phyloP scores from a whole-genome alignment of 345 rosid species.

The Alliaria petiolata region DNA sequence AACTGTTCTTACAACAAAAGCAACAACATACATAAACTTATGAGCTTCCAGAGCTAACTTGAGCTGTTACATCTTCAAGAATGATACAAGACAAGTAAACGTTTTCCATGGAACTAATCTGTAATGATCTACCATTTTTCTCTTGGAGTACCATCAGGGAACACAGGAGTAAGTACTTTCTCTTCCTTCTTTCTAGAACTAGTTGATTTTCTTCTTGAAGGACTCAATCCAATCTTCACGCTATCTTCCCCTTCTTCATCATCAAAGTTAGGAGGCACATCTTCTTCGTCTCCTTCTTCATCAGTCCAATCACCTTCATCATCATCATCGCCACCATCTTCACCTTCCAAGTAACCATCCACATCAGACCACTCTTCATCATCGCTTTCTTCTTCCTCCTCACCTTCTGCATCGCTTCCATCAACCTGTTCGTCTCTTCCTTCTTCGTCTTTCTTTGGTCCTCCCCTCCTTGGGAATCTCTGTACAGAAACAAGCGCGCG shows the following conservation, averaged over 20 bases:
- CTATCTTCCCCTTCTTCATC: slow-evolving; percentile 33
- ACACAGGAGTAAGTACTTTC: slow-evolving; percentile 42
- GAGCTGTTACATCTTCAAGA: slow-evolving; percentile 18
- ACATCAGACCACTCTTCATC: slow-evolving; percentile 75
- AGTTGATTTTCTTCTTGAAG: slow-evolving; percentile 32
- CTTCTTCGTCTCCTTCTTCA: slow-evolving; percentile 63
- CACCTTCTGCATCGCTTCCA: slow-evolving; percentile 39
- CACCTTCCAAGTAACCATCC: slow-evolving; percentile 39
- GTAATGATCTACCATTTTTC: slow-evolving; percentile 61
- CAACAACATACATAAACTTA: slow-evolving; percentile 13
- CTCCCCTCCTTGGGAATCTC: slow-evolving; percentile 56
- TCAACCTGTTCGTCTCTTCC: slow-evolving; percentile 42
- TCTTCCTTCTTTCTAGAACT: slow-evolving; percentile 38
- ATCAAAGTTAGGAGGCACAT: slow-evolving; percentile 66
- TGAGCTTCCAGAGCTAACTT: neutral
- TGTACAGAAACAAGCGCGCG: slow-evolving; percentile 76
- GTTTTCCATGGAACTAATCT: neutral
- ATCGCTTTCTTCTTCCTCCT: slow-evolving; percentile 53
- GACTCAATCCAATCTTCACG: slow-evolving; percentile 34
- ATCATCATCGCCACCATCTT: slow-evolving; percentile 37
- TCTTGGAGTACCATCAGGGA: slow-evolving; percentile 79
- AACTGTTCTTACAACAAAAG: slow-evolving; percentile 19
- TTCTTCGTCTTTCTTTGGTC: slow-evolving; percentile 35
- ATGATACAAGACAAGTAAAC: slow-evolving; percentile 12
- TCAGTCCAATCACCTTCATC: slow-evolving; percentile 43